Conservation (phyloP, 2,329 filamentous ascomycete species). For the Dactylellina sp. region DNA sequence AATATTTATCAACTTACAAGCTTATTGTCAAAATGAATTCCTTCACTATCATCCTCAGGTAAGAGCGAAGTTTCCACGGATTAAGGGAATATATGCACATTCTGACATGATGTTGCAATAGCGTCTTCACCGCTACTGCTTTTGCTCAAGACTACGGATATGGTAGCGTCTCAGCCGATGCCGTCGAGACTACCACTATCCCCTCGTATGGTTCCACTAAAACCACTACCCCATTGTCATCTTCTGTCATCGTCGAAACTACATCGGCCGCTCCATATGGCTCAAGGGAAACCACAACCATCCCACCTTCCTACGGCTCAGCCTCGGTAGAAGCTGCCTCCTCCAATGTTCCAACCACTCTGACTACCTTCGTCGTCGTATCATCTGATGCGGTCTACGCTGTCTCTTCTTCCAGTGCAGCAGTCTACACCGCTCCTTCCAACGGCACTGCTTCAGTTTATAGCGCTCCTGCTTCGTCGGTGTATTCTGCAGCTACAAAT, state of each 20-base stretch:
- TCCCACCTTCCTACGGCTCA: no score
- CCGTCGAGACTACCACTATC: no score
- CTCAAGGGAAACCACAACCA: no score
- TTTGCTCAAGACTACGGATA: background rate
- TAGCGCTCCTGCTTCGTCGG: background rate
- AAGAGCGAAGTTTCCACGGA: background rate
- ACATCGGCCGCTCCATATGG: no score
- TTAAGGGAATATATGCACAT: background rate
- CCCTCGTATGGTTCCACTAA: no score
- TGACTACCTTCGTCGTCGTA: background rate
- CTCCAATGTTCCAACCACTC: background rate
- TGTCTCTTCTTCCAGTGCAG: background rate
- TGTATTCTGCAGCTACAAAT: background rate
- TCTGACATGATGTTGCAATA: background rate
- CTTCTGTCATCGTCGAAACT: no score
- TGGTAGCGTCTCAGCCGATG: no score
- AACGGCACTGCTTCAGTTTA: slow-evolving; percentile 1
- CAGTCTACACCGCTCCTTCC: slow-evolving; percentile 6
- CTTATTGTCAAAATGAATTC: slow-evolving; percentile 25
- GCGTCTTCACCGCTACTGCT: slow-evolving; percentile 2
- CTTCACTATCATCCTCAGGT: slow-evolving; percentile 14
- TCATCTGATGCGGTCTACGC: background rate
- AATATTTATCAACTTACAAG: no score
- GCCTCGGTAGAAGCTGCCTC: background rate
- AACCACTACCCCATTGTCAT: no score